A percentile compares a stretch with the other conserved stretches of the same genome.
Evolutionary conservation across 495 filamentous ascomycete genomes (phyloP).

Genomic region (Lentithecium fluviatile): DNA sequence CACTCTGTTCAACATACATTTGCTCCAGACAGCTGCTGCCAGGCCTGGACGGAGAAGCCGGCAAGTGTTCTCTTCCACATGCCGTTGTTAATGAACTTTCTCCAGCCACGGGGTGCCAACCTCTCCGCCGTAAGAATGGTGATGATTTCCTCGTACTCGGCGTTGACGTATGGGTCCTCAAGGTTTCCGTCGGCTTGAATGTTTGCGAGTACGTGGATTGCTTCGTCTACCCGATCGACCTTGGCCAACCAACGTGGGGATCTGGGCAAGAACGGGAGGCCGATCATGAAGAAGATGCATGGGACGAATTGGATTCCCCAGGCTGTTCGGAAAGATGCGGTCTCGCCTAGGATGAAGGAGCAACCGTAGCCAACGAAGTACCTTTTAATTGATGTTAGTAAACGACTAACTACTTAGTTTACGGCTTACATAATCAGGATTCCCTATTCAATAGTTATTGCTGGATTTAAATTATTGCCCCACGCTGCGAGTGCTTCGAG

Average conservation of each 20-base stretch:
- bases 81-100: slow-evolving; percentile 59
- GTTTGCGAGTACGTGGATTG: slow-evolving; percentile 63
- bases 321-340: slow-evolving; percentile 66
- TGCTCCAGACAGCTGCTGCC: slow-evolving; percentile 68
- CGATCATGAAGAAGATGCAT: slow-evolving; percentile 59
- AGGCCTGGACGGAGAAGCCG: slow-evolving; percentile 66
- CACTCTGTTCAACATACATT: slow-evolving; percentile 37
- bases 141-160: slow-evolving; percentile 71
- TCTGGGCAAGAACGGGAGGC: slow-evolving; percentile 67
- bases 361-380: slow-evolving; percentile 63
- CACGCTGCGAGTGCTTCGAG: slow-evolving; percentile 63
- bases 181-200: slow-evolving; percentile 66
- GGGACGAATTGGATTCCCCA: slow-evolving; percentile 75
- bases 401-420: slow-evolving; percentile 40
- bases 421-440: slow-evolving; percentile 47
- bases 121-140: slow-evolving; percentile 59
- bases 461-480: slow-evolving; percentile 70
- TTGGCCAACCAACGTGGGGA: slow-evolving; percentile 74
- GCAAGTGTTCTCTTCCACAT: slow-evolving; percentile 74
- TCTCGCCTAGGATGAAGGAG: slow-evolving; percentile 54
- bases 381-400: slow-evolving; percentile 50
- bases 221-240: slow-evolving; percentile 65
- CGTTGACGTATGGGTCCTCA: slow-evolving; percentile 65
- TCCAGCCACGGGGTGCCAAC: slow-evolving; percentile 55
- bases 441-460: slow-evolving; percentile 75